Evolutionary conservation across 164 flowering plant genomes (phyloP).

Genomic region (Magnolia kwangsiensis): DNA sequence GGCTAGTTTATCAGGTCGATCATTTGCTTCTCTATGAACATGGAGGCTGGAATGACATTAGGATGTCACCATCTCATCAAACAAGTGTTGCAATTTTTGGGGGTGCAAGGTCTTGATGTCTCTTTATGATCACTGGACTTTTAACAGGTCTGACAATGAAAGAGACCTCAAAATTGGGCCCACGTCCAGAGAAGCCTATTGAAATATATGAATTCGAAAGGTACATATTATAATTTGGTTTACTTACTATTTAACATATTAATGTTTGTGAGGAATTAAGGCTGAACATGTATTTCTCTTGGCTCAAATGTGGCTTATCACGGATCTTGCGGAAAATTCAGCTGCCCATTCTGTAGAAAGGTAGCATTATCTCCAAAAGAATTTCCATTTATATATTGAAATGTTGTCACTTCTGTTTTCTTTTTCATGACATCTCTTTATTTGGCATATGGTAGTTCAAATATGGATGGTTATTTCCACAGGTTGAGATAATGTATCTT

Average conservation of each 20-base stretch:
- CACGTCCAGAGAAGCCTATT: conserved; percentile 91
- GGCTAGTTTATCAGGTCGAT: background rate
- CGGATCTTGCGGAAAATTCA: conserved; percentile 42
- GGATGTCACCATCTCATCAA: background rate
- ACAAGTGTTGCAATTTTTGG: background rate
- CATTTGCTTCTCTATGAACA: background rate
- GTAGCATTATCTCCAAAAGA: conserved; percentile 31
- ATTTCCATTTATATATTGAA: background rate
- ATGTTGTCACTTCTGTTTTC: background rate
- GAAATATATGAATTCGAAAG: conserved; percentile 92
- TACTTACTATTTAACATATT: background rate
- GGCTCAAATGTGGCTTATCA: conserved; percentile 21
- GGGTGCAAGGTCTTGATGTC: conserved; percentile 4
- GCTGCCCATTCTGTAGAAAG: conserved; percentile 99
- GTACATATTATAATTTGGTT: conserved; percentile 17
- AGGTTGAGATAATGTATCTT: background rate
- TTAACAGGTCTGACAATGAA: conserved; percentile 61
- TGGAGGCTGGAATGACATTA: background rate
- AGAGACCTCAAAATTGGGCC: conserved; percentile 86
- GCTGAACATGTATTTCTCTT: conserved; percentile 29
- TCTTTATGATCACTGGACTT: conserved; percentile 1
- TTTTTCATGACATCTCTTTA: background rate
- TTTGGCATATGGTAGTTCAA: background rate
- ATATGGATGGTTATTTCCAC: background rate
- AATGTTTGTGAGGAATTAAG: conserved; percentile 11